These are phyloP conservation scores for Chiua virens DNA, from an alignment of 768 basidiomycete species.

Conservation along the genomic window DNA sequence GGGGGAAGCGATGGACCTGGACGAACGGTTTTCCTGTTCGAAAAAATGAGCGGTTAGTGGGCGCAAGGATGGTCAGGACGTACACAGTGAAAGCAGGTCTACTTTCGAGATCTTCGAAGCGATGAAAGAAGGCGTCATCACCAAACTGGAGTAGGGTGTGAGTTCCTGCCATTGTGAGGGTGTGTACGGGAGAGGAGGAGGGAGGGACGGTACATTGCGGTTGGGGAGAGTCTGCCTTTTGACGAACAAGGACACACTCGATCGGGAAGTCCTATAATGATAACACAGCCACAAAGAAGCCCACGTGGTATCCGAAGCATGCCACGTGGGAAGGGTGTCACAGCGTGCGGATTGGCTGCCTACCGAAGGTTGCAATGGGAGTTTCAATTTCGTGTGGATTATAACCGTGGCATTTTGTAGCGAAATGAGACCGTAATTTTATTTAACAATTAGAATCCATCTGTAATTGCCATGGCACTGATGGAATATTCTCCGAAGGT, in stretches of 20 bases:
- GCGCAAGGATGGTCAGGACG: constrained; percentile 25
- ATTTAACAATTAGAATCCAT: not conserved
- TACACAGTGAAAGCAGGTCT: constrained; percentile 69
- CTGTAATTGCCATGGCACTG: not conserved
- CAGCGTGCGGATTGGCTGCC: constrained; percentile 11
- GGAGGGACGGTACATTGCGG: constrained; percentile 11
- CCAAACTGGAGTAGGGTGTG: constrained; percentile 64
- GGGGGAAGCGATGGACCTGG: not conserved
- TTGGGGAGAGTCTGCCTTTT: constrained; percentile 28
- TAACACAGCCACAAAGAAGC: constrained; percentile 29
- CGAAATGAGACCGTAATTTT: not conserved
- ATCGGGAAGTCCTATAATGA: constrained; percentile 36
- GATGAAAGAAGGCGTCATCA: constrained; percentile 58
- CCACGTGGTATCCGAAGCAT: constrained; percentile 30
- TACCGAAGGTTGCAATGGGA: constrained; percentile 4
- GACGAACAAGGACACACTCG: constrained; percentile 41
- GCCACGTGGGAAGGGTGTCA: constrained; percentile 38
- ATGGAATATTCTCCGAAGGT: too few species aligned
- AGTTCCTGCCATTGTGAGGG: constrained; percentile 34
- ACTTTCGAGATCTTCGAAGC: constrained; percentile 63
- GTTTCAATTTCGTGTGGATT: constrained; percentile 11
- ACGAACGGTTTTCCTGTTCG: constrained; percentile 25
- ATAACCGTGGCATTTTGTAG: not conserved
- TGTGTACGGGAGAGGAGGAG: constrained; percentile 18
- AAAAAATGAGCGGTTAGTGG: constrained; percentile 1